Conservation (phyloP, 2,329 filamentous ascomycete genomes). For the Mycosphaerella arachidis region DNA sequence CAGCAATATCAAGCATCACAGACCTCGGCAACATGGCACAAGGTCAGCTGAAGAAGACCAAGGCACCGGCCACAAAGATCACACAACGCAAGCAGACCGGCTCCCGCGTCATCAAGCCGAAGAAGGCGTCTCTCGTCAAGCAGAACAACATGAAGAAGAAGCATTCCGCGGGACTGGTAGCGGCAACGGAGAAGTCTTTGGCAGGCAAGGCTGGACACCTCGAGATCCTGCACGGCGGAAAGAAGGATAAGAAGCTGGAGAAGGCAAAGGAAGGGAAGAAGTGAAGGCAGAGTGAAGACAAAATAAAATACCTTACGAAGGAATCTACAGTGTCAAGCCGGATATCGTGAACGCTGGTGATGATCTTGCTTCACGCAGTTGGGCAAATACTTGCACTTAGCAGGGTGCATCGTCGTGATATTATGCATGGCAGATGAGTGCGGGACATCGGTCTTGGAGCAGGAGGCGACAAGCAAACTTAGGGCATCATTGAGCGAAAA, state of each 20-base stretch:
- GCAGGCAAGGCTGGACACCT: conserved; percentile 66
- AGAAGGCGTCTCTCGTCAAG: conserved; percentile 57
- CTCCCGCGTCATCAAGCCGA: conserved; percentile 60
- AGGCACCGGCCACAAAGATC: conserved; percentile 27
- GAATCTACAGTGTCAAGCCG: too few relatives aligned
- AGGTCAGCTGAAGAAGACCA: conserved; percentile 29
- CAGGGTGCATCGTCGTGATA: too few relatives aligned
- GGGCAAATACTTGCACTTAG: too few relatives aligned
- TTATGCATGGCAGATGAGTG: too few relatives aligned
- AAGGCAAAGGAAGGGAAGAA: conserved; percentile 15
- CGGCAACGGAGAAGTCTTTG: conserved; percentile 63
- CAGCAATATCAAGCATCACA: background rate
- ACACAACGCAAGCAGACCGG: conserved; percentile 42
- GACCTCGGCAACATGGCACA: conserved; percentile 24
- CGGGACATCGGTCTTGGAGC: too few relatives aligned
- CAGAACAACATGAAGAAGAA: conserved; percentile 64
- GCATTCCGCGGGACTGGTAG: conserved; percentile 57
- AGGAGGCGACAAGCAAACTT: too few relatives aligned
- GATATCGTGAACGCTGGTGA: too few relatives aligned
- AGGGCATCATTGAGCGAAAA: too few relatives aligned
- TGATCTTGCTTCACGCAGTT: too few relatives aligned
- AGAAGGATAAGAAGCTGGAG: conserved; percentile 49
- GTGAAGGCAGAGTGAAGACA: background rate
- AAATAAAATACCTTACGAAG: too few relatives aligned
- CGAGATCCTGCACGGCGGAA: conserved; percentile 63